These are phyloP conservation scores for Dissophora globulifera DNA, from an alignment of 192 early-diverging fungal species.

Conservation along the genomic window DNA sequence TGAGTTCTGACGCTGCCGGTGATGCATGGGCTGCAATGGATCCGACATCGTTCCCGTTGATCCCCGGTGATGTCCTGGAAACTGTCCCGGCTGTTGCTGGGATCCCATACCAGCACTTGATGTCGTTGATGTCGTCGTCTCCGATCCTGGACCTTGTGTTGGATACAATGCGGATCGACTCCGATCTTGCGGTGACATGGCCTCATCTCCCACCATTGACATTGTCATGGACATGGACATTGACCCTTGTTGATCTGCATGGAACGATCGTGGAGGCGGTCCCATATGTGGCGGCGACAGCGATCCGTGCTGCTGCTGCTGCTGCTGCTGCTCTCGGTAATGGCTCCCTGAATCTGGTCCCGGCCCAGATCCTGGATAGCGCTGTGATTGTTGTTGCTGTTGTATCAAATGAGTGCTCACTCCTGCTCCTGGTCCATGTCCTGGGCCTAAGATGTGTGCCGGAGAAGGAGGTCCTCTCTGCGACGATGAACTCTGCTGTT, in stretches of 20 bases:
- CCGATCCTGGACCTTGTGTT: too few species aligned
- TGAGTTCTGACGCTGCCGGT: constrained; percentile 32
- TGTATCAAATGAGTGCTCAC: not conserved
- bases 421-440: constrained; percentile 9
- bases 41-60: constrained; percentile 7
- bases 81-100: not conserved
- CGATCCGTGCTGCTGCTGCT: too few species aligned
- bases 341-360: not conserved
- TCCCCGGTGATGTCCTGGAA: constrained; percentile 9
- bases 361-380: too few species aligned
- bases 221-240: constrained; percentile 8
- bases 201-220: not conserved
- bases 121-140: not conserved
- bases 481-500: not conserved
- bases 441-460: not conserved
- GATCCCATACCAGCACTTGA: not conserved
- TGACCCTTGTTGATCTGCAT: not conserved
- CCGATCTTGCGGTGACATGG: constrained; percentile 4
- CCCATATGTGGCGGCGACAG: constrained; percentile 2
- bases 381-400: not conserved
- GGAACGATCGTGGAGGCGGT: constrained; percentile 1
- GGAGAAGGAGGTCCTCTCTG: constrained; percentile 5
- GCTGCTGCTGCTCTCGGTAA: too few species aligned
- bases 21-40: constrained; percentile 1
- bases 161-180: not conserved